A percentile compares a stretch with the other conserved stretches of the same genome.
Conservation (phyloP, 2,329 filamentous ascomycete species). For the Penicillium polonicum region DNA sequence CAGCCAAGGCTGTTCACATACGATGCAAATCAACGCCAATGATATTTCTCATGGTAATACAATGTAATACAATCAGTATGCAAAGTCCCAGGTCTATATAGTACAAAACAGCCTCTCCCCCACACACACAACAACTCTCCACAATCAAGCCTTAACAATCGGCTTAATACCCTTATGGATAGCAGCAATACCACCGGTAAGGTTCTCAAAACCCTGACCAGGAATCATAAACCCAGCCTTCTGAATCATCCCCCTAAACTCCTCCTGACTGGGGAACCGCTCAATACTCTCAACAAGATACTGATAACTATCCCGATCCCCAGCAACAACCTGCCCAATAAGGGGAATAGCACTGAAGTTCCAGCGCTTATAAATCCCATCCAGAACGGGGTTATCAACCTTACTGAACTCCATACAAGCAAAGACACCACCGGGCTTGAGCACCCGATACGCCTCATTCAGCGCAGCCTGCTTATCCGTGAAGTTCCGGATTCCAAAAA, state of each 20-base stretch:
- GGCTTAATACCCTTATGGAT: conserved; percentile 97
- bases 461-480: conserved; percentile 84
- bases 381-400: conserved; percentile 73
- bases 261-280: conserved; percentile 79
- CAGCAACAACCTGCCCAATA: conserved; percentile 92
- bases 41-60: conserved; percentile 15
- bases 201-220: conserved; percentile 79
- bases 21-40: conserved; percentile 4
- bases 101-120: conserved; percentile 14
- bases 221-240: conserved; percentile 80
- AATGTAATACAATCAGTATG: conserved; percentile 19
- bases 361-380: conserved; percentile 90
- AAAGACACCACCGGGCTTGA: conserved; percentile 93
- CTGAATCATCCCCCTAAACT: conserved; percentile 64
- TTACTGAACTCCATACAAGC: conserved; percentile 95
- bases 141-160: conserved; percentile 15
- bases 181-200: conserved; percentile 89
- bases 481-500: conserved; percentile 97
- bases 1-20: not conserved
- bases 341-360: conserved; percentile 91
- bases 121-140: not conserved
- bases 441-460: conserved; percentile 77
- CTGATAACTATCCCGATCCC: conserved; percentile 94
- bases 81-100: conserved; percentile 18
- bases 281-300: conserved; percentile 99